These are phyloP conservation scores for Mycena crocata DNA, from an alignment of 768 basidiomycete species.

Conservation along the genomic window DNA sequence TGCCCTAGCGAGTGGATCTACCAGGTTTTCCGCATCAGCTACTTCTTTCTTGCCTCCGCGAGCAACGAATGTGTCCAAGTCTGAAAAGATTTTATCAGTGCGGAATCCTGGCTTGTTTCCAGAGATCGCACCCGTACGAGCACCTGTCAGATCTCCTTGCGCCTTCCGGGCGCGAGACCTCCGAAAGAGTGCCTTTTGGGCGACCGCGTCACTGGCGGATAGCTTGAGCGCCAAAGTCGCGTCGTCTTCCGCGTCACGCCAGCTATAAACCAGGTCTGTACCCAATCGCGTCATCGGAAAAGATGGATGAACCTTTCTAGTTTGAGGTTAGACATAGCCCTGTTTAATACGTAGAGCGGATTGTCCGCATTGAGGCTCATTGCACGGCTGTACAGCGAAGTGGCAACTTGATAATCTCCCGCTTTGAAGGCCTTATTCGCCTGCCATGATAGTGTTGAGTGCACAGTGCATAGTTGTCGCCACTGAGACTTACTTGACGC, in stretches of 20 bases:
- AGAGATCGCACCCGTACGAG: neutral
- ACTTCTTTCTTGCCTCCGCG: slow-evolving; percentile 3
- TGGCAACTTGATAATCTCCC: slow-evolving; percentile 5
- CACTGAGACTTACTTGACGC: neutral
- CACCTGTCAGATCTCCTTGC: slow-evolving; percentile 6
- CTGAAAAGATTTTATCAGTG: neutral
- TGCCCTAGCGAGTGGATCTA: neutral
- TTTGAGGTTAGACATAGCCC: slow-evolving; percentile 16
- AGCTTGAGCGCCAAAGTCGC: slow-evolving; percentile 2
- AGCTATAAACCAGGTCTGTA: neutral
- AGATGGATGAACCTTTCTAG: neutral
- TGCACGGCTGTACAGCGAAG: slow-evolving; percentile 9
- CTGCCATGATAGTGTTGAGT: neutral
- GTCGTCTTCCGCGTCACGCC: slow-evolving; percentile 11
- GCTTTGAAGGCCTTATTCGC: slow-evolving; percentile 17
- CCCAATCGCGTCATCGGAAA: neutral
- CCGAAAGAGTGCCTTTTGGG: slow-evolving; percentile 12
- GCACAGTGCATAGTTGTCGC: neutral
- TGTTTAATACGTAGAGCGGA: slow-evolving; percentile 11
- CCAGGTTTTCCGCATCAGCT: slow-evolving; percentile 1
- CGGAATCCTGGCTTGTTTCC: neutral
- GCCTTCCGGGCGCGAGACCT: slow-evolving; percentile 16
- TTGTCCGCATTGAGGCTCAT: slow-evolving; percentile 10
- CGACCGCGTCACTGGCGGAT: neutral
- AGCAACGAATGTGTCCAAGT: slow-evolving; percentile 15